A percentile compares a stretch with the other conserved stretches of the same genome.
These are phyloP conservation scores for Hypoxylon sp. DNA, from an alignment of 2,329 filamentous ascomycete genomes.

Conservation along the genomic window DNA sequence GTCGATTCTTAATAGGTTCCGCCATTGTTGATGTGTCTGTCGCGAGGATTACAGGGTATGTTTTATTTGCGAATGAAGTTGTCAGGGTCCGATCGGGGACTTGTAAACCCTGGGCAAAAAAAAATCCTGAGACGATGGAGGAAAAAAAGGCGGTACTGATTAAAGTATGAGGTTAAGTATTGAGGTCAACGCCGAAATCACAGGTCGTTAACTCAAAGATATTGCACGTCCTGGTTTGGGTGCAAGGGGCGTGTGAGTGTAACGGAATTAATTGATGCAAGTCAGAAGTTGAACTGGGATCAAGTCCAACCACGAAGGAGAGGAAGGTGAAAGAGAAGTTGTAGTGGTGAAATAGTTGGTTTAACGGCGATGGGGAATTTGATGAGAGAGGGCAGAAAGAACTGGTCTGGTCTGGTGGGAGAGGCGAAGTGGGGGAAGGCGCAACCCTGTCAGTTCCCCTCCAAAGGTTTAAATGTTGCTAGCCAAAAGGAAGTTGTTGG, in stretches of 20 bases:
- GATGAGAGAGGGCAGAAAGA: conserved; percentile 43
- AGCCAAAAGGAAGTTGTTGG: conserved; percentile 45
- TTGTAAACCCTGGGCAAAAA: conserved; percentile 45
- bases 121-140: conserved; percentile 45
- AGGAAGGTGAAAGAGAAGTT: conserved; percentile 35
- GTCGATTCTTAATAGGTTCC: conserved; percentile 75
- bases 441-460: conserved; percentile 45
- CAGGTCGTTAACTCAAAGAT: conserved; percentile 26
- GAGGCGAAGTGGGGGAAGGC: conserved; percentile 48
- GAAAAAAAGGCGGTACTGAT: conserved; percentile 50
- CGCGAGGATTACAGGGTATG: conserved; percentile 43
- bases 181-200: conserved; percentile 22
- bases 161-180: conserved; percentile 39
- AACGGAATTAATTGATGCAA: conserved; percentile 39
- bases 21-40: conserved; percentile 64
- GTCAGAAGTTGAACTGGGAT: conserved; percentile 43
- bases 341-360: conserved; percentile 42
- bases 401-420: conserved; percentile 47
- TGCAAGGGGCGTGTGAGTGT: conserved; percentile 18
- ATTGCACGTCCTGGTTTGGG: conserved; percentile 13
- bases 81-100: conserved; percentile 40
- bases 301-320: conserved; percentile 32
- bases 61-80: conserved; percentile 37
- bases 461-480: conserved; percentile 35
- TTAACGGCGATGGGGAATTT: conserved; percentile 45